Base-by-base conservation (phyloP, 2,329 filamentous ascomycete genomes). In the Penicillium sp. region DNA sequence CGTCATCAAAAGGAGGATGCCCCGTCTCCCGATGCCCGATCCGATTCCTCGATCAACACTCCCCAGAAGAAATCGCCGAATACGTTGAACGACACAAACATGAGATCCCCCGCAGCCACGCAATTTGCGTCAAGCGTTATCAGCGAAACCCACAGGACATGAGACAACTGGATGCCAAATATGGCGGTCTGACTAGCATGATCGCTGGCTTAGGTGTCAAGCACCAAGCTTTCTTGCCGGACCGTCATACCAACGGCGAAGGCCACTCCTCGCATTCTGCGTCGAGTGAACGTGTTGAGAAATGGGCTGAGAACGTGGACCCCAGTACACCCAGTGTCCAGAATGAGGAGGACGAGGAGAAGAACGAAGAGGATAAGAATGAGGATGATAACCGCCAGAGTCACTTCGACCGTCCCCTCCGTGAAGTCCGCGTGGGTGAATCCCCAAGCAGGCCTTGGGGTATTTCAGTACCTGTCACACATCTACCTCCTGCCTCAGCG, bases 11-110 rank as follows among this genome's bases (percentile, higher is more conserved):
- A 19, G 80, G 85, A 56, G 91, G 91, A 71, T 97, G 93, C 49
- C 71, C 69, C 25, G 64, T 73, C 45, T 67, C 85, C 58, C 91
- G 94, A 70, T 97, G 93, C 74, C 93, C 93, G 3, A 97, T 97
- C 59, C 89, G 93, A 48, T 97, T 89, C 77, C 81, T 97, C 71
- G 89, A 97, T 74, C 89, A 96, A 73, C 93, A 96, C 71, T 92
- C 91, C 2, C 91, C 93, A 2, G 91, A 96, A 77, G 93, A 97
- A 71, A 88, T 97, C 61, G 93, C 93, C 15, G 86, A 89, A 69
- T 97, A 96, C 73, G 91, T 97, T 69, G 91, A 97, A 73, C 92
- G 88, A 52, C 93, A 97, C 78, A 97, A 97, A 74, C 93, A 97
- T 75, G 90, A 96, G 74, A 84, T 97, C 54, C 93, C 93, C 10